These are phyloP conservation scores for Amphibolis antarctica DNA, from an alignment of 106 monocot species.

Conservation along the genomic window DNA sequence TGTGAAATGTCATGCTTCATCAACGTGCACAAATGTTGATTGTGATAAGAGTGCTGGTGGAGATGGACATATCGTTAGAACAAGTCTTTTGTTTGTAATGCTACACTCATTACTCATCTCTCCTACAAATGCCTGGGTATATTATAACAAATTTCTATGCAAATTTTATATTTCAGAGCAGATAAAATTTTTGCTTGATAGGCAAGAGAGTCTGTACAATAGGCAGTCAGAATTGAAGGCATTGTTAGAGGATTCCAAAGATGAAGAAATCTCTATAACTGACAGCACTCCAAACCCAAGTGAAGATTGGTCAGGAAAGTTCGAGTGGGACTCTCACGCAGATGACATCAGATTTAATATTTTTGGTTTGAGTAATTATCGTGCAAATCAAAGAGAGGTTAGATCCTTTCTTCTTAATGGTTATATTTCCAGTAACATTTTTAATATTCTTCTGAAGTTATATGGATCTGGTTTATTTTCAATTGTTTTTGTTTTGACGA, in stretches of 20 bases:
- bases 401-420: constrained; percentile 3
- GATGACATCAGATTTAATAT: constrained; percentile 74
- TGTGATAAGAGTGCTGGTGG: too few relatives aligned
- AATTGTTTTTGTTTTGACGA: too few relatives aligned
- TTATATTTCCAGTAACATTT: neutral
- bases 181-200: constrained; percentile 68
- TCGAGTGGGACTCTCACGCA: constrained; percentile 82
- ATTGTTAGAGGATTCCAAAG: constrained; percentile 47
- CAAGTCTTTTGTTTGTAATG: too few relatives aligned
- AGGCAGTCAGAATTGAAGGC: constrained; percentile 59
- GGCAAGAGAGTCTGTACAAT: constrained; percentile 59
- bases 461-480: too few relatives aligned
- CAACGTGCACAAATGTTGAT: too few relatives aligned
- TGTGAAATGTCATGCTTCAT: too few relatives aligned
- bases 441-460: neutral
- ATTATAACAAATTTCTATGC: too few relatives aligned
- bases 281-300: constrained; percentile 7
- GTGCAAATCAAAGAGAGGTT: constrained; percentile 91
- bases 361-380: constrained; percentile 78
- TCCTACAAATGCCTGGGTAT: too few relatives aligned
- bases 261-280: constrained; percentile 14
- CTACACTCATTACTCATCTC: too few relatives aligned
- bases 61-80: too few relatives aligned
- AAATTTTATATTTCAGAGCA: constrained; percentile 14
- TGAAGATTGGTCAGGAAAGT: constrained; percentile 73